Conservation (phyloP, 2,329 filamentous ascomycete species). For the Bimuria novae-zelandiae region DNA sequence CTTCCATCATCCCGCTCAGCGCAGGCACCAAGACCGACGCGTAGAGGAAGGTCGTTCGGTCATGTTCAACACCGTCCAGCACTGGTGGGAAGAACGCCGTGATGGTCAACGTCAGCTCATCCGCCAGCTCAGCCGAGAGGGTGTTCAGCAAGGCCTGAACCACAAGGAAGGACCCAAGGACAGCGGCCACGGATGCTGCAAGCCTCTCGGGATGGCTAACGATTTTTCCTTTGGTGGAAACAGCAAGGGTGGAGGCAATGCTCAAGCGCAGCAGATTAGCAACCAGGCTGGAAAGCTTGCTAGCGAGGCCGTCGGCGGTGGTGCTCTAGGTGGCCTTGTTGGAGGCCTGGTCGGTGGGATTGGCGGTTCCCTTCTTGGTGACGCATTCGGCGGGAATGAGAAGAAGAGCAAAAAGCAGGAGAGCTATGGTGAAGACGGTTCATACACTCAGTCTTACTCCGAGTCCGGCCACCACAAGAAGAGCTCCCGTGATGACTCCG, state of each 20-base stretch:
- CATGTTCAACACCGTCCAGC: constrained; percentile 79
- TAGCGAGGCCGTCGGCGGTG: constrained; percentile 65
- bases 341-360: constrained; percentile 66
- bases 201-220: constrained; percentile 77
- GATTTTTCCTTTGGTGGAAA: constrained; percentile 46
- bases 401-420: constrained; percentile 60
- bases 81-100: constrained; percentile 78
- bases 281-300: constrained; percentile 57
- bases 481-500: constrained; percentile 40
- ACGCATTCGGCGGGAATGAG: constrained; percentile 59
- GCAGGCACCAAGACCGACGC: constrained; percentile 70
- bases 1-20: constrained; percentile 85
- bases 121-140: constrained; percentile 74
- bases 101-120: constrained; percentile 71
- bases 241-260: constrained; percentile 49
- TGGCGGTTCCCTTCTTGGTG: constrained; percentile 66
- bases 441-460: constrained; percentile 63
- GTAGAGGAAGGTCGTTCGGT: constrained; percentile 70
- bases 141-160: constrained; percentile 77
- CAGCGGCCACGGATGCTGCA: constrained; percentile 83
- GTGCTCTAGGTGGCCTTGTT: constrained; percentile 71
- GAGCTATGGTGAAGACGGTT: constrained; percentile 62
- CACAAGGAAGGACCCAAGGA: constrained; percentile 86
- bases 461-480: constrained; percentile 62
- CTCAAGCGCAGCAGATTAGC: constrained; percentile 36